Percentiles rank a stretch among this genome's conserved stretches.
phyloP scores from a whole-genome alignment of 106 monocot genomes.

The Platanthera zijinensis region DNA sequence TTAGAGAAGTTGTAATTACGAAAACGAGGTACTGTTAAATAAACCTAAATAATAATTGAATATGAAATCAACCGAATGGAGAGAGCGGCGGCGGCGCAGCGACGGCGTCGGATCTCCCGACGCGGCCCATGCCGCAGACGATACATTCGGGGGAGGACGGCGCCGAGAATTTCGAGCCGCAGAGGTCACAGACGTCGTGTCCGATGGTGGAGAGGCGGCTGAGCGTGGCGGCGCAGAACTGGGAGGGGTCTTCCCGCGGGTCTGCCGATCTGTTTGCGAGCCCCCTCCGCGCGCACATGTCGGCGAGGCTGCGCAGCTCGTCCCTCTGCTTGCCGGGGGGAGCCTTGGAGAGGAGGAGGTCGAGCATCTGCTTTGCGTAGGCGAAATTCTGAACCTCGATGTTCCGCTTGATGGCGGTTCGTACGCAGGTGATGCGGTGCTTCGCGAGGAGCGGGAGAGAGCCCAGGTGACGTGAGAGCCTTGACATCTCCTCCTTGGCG shows the following conservation, averaged over 20 bases:
- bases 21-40: too few species aligned
- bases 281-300: conserved; percentile 79
- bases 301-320: conserved; percentile 74
- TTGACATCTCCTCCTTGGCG: conserved; percentile 96
- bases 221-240: conserved; percentile 91
- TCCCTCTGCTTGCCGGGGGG: conserved; percentile 75
- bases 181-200: conserved; percentile 71
- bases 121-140: conserved; percentile 97
- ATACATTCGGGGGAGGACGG: conserved; percentile 79
- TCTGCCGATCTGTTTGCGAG: conserved; percentile 79
- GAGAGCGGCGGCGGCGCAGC: conserved; percentile 48
- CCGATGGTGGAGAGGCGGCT: conserved; percentile 87
- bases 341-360: conserved; percentile 81
- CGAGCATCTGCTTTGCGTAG: conserved; percentile 81
- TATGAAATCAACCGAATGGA: conserved; percentile 42
- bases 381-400: conserved; percentile 96
- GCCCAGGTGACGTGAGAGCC: conserved; percentile 81
- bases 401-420: conserved; percentile 91
- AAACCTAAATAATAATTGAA: not conserved
- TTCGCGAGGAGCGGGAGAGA: conserved; percentile 86
- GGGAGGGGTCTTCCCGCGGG: conserved; percentile 78
- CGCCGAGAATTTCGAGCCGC: conserved; percentile 85
- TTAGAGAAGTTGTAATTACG: too few species aligned
- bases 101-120: conserved; percentile 77
- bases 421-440: conserved; percentile 86